Conservation (phyloP, 768 basidiomycete species). For the Mycena indigotica region DNA sequence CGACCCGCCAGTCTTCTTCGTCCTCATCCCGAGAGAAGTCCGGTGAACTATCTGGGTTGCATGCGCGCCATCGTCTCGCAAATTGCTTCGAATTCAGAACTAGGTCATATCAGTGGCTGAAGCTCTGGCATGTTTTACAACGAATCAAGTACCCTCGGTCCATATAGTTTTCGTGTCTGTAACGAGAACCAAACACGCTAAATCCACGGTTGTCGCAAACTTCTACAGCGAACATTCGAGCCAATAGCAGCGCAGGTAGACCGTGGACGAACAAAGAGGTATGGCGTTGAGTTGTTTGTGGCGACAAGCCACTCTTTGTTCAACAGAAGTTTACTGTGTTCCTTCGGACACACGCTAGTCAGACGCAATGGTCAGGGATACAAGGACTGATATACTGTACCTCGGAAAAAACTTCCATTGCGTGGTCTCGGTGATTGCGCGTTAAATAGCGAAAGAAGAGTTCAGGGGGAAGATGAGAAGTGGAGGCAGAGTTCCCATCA, state of each 20-base stretch:
- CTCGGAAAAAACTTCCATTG: constrained; percentile 58
- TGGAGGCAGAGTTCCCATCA: neutral
- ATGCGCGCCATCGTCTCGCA: constrained; percentile 69
- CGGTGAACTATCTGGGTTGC: constrained; percentile 46
- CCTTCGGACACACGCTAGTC: constrained; percentile 37
- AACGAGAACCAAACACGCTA: constrained; percentile 60
- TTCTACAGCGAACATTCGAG: constrained; percentile 48
- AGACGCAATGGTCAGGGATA: neutral
- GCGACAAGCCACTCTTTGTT: constrained; percentile 77
- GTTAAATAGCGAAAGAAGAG: neutral
- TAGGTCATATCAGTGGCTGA: constrained; percentile 27
- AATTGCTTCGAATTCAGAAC: constrained; percentile 59
- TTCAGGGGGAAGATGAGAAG: neutral
- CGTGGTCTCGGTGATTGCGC: constrained; percentile 1
- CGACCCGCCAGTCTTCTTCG: constrained; percentile 66
- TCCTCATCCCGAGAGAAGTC: constrained; percentile 37
- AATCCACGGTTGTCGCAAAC: constrained; percentile 51
- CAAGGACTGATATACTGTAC: constrained; percentile 27
- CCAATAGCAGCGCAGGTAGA: neutral
- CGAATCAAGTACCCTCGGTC: constrained; percentile 72
- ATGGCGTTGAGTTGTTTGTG: constrained; percentile 64
- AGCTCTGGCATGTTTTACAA: neutral
- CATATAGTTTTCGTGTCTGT: constrained; percentile 78
- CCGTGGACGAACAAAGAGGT: constrained; percentile 63
- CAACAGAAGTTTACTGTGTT: constrained; percentile 56